phyloP scores from a whole-genome alignment of 768 basidiomycete species.

The Amanita rimosa region DNA sequence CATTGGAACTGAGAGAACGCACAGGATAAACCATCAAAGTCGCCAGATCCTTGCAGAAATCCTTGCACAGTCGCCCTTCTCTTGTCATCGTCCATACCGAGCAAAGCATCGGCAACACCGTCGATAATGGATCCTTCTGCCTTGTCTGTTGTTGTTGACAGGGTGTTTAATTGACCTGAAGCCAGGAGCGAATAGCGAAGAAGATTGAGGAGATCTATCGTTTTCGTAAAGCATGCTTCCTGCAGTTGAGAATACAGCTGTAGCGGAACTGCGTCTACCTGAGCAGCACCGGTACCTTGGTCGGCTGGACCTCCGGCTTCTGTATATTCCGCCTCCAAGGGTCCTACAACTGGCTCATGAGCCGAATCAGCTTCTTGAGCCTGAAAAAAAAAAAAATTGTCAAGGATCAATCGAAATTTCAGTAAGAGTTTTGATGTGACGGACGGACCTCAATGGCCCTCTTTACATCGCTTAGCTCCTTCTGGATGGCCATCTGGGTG shows the following conservation, averaged over 20 bases:
- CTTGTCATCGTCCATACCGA: conserved; percentile 39
- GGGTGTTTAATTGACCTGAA: conserved; percentile 28
- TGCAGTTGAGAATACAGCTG: conserved; percentile 13
- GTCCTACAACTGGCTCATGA: conserved; percentile 43
- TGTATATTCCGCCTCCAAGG: conserved; percentile 41
- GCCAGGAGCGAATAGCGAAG: conserved; percentile 40
- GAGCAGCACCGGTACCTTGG: conserved; percentile 39
- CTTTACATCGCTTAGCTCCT: conserved; percentile 77
- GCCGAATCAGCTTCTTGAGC: conserved; percentile 50
- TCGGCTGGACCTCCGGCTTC: conserved; percentile 49
- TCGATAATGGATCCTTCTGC: conserved; percentile 45
- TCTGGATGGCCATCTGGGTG: conserved; percentile 63
- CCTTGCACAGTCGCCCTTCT: conserved; percentile 43
- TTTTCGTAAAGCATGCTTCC: conserved; percentile 31
- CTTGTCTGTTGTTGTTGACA: conserved; percentile 36
- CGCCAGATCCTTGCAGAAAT: conserved; percentile 46
- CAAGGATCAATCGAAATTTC: background rate
- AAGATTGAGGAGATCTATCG: conserved; percentile 45
- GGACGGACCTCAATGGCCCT: conserved; percentile 67
- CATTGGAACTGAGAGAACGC: conserved; percentile 14
- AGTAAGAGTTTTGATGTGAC: no score
- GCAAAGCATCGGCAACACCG: conserved; percentile 38
- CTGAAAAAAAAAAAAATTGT: conserved; percentile 32
- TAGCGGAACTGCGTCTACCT: conserved; percentile 30
- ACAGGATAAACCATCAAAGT: conserved; percentile 57